Conservation (phyloP, 257 asterid species). For the Linderniella brevidens region DNA sequence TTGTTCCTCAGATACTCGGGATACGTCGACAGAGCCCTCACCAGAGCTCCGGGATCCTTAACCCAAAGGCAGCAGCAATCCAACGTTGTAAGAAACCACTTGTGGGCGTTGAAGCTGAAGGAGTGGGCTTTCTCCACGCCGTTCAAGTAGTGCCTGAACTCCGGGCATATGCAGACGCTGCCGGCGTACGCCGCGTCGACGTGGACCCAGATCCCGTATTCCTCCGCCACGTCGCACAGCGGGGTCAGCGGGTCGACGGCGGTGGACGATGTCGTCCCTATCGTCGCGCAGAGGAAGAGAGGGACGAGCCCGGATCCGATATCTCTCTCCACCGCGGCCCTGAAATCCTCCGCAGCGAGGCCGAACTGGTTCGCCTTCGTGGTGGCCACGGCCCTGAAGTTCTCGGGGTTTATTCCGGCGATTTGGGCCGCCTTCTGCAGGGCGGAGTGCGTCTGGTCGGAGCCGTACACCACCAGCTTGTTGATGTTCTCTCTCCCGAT, state of each 20-base stretch:
- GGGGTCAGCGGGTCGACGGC: conserved; percentile 39
- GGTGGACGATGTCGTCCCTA: conserved; percentile 54
- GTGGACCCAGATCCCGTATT: conserved; percentile 48
- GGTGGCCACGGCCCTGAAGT: conserved; percentile 37
- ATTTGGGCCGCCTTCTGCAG: conserved; percentile 52
- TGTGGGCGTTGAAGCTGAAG: conserved; percentile 59
- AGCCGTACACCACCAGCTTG: conserved; percentile 44
- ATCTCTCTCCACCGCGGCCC: conserved; percentile 24
- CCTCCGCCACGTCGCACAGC: conserved; percentile 35
- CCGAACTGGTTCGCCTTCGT: conserved; percentile 17
- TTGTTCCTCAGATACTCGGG: conserved; percentile 46
- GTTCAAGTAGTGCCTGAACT: conserved; percentile 41
- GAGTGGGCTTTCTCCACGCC: conserved; percentile 60
- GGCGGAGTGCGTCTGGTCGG: conserved; percentile 64
- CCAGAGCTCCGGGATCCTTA: conserved; percentile 46
- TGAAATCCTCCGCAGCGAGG: conserved; percentile 21
- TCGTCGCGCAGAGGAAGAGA: conserved; percentile 41
- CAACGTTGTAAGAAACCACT: conserved; percentile 51
- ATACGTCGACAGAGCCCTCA: conserved; percentile 40
- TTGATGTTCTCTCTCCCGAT: conserved; percentile 31
- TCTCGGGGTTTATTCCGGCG: conserved; percentile 38
- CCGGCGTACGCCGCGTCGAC: conserved; percentile 71
- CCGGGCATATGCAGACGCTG: conserved; percentile 56
- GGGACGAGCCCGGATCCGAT: conserved; percentile 34
- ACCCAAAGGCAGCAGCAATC: conserved; percentile 84